phyloP scores from a whole-genome alignment of 257 asterid species.

The Nicotiana otophora region DNA sequence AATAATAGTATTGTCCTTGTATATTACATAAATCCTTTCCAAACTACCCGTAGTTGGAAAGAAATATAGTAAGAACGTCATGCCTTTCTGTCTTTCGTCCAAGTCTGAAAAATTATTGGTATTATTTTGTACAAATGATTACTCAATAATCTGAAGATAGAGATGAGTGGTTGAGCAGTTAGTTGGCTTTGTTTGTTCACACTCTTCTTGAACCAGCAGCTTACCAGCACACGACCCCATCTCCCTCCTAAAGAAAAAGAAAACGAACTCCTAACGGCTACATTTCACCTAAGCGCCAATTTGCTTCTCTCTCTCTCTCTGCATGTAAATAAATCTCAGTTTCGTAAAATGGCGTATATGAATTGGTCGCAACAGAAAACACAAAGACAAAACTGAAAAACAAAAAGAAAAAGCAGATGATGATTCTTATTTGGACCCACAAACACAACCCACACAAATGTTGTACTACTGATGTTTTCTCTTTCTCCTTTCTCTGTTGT shows the following conservation, averaged over 20 bases:
- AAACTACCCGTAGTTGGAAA: no score
- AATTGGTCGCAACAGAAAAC: not conserved
- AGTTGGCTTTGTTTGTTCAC: constrained; percentile 28
- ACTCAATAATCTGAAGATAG: constrained; percentile 9
- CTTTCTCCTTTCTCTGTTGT: not conserved
- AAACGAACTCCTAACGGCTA: constrained; percentile 30
- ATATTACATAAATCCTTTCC: no score
- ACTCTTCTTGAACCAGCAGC: not conserved
- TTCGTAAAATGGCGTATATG: not conserved
- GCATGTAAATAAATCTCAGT: not conserved
- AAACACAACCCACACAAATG: not conserved
- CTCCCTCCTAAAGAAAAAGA: constrained; percentile 9
- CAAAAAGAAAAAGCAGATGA: not conserved
- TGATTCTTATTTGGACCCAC: constrained; percentile 15
- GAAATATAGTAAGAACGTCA: not conserved
- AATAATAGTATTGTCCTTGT: no score
- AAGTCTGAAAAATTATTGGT: not conserved
- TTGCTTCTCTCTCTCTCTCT: constrained; percentile 10
- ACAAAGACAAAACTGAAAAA: not conserved
- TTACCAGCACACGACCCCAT: not conserved
- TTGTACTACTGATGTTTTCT: not conserved
- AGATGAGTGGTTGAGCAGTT: constrained; percentile 28
- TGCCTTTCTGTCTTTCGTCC: not conserved
- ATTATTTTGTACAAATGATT: not conserved
- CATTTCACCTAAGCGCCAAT: not conserved